Evolutionary conservation across 306 rosid species (phyloP).

Genomic region (Psophocarpus tetragonolobus): DNA sequence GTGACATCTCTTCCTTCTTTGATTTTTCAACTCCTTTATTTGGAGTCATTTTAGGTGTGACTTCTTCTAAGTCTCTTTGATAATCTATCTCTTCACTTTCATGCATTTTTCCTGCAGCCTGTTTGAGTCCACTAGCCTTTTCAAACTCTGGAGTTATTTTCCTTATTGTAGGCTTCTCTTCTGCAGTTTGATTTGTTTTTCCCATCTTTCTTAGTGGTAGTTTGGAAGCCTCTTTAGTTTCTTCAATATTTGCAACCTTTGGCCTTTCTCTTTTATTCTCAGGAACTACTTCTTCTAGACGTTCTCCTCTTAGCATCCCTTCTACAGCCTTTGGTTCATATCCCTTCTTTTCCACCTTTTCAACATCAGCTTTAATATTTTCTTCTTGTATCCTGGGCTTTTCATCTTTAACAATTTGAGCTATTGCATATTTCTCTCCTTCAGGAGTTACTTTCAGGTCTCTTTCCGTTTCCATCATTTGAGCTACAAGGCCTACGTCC

Average conservation of each 20-base stretch:
- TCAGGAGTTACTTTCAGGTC: constrained; percentile 6
- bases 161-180: constrained; percentile 25
- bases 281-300: neutral
- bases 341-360: neutral
- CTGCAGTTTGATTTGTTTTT: neutral
- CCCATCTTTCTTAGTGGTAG: neutral
- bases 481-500: neutral
- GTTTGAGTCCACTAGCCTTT: constrained; percentile 6
- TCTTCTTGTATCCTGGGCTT: constrained; percentile 6
- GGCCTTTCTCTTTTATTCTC: neutral
- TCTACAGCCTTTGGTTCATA: neutral
- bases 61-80: constrained; percentile 1
- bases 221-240: constrained; percentile 11
- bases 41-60: neutral
- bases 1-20: constrained; percentile 6
- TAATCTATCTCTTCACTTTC: neutral
- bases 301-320: neutral
- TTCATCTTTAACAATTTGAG: constrained; percentile 19
- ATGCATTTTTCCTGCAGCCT: constrained; percentile 10
- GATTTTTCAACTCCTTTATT: neutral
- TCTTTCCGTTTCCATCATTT: constrained; percentile 1
- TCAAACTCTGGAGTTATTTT: constrained; percentile 14
- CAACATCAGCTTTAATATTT: neutral
- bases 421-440: constrained; percentile 3
- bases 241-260: constrained; percentile 20